A percentile compares a stretch with the other conserved stretches of the same genome.
Evolutionary conservation across 2,329 filamentous ascomycete genomes (phyloP).

Genomic region (Cryphonectria parasitica): DNA sequence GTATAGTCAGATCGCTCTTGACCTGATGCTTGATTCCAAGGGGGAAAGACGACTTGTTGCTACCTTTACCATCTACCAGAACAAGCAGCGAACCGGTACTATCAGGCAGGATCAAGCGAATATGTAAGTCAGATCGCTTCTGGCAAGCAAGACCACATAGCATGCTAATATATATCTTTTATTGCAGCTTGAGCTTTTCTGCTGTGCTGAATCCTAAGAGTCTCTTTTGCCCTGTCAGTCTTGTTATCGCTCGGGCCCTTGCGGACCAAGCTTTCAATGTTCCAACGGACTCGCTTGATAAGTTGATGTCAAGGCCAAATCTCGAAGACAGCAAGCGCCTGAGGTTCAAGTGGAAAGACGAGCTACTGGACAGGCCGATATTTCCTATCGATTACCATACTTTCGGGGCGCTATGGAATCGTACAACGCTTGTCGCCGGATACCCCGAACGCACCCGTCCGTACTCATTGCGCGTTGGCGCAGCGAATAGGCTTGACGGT

Average conservation of each 20-base stretch:
- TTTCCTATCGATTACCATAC: neutral
- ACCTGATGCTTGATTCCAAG: neutral
- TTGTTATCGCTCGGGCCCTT: slow-evolving; percentile 5
- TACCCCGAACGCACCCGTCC: neutral
- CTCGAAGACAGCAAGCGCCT: neutral
- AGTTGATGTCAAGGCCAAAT: neutral
- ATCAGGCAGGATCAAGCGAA: slow-evolving; percentile 2
- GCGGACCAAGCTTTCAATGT: neutral
- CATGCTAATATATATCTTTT: too few relatives aligned
- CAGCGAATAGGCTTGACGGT: slow-evolving; percentile 11
- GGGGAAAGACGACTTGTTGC: neutral
- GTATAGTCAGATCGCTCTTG: slow-evolving; percentile 3
- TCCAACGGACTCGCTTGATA: neutral
- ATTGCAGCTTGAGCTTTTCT: too few relatives aligned
- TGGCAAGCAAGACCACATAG: too few relatives aligned
- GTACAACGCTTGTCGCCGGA: neutral
- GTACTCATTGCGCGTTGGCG: slow-evolving; percentile 2
- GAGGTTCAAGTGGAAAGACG: neutral
- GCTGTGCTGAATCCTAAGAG: too few relatives aligned
- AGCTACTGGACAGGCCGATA: neutral
- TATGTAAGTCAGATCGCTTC: neutral
- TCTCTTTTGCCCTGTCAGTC: slow-evolving; percentile 2
- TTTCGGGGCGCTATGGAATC: neutral
- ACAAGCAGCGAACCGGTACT: neutral
- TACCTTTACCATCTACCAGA: slow-evolving; percentile 10